Percentiles rank a stretch among this genome's conserved stretches.
Conservation (phyloP, 1,284 basidiomycete species). For the Moesziomyces globuligerus region DNA sequence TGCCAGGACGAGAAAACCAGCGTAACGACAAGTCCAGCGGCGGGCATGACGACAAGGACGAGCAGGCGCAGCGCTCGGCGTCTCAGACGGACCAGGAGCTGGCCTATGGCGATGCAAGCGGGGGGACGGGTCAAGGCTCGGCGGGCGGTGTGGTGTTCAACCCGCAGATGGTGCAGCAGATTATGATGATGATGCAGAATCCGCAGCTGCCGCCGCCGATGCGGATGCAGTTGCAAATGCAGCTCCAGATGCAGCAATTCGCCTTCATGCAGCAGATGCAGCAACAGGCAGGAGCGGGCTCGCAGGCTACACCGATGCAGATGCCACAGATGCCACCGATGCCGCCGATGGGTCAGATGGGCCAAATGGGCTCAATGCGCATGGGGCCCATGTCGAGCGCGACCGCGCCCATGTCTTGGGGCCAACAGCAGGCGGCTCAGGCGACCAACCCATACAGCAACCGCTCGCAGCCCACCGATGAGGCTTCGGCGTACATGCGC, state of each 20-base stretch:
- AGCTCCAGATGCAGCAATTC: constrained; percentile 63
- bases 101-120: constrained; percentile 19
- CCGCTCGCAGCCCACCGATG: constrained; percentile 35
- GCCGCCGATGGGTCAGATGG: constrained; percentile 18
- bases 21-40: no score
- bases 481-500: constrained; percentile 48
- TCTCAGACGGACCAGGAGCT: constrained; percentile 26
- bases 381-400: constrained; percentile 19
- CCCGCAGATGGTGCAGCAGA: constrained; percentile 60
- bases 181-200: constrained; percentile 65
- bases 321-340: neutral
- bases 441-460: constrained; percentile 33
- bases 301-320: neutral
- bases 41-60: constrained; percentile 39
- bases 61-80: constrained; percentile 27
- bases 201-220: constrained; percentile 62
- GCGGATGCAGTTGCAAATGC: constrained; percentile 66
- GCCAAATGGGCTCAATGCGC: constrained; percentile 33
- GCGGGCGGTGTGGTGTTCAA: constrained; percentile 50
- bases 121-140: constrained; percentile 5
- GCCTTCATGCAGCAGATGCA: constrained; percentile 60
- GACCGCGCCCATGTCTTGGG: constrained; percentile 25
- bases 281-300: constrained; percentile 15
- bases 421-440: constrained; percentile 31
- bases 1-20: no score